Evolutionary conservation across 2,329 filamentous ascomycete genomes (phyloP).

Genomic region (Leptographium lundbergii): DNA sequence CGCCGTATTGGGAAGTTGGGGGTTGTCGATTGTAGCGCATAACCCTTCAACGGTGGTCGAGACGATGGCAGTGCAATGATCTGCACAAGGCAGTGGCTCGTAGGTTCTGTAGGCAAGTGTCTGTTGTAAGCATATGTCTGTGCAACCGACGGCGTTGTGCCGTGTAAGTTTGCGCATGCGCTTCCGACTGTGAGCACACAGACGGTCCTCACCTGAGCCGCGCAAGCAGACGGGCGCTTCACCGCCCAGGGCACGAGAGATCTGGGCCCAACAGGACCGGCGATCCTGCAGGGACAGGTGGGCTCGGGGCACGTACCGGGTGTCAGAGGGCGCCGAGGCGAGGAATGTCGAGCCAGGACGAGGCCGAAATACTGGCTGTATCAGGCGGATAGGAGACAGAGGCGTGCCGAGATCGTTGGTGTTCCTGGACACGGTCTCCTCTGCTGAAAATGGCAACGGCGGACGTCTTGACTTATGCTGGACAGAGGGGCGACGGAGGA

Average conservation of each 20-base stretch:
- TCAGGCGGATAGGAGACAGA: neutral
- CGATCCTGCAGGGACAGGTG: neutral
- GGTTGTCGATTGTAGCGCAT: conserved; percentile 1
- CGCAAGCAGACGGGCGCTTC: neutral
- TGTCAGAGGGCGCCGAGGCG: neutral
- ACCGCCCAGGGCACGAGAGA: neutral
- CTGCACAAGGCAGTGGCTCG: neutral
- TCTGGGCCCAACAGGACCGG: neutral
- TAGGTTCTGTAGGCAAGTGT: neutral
- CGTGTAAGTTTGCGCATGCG: neutral
- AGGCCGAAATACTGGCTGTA: too few relatives aligned
- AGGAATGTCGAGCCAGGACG: neutral
- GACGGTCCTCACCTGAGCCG: neutral
- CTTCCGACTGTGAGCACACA: neutral
- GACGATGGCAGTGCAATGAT: neutral
- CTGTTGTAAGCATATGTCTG: neutral
- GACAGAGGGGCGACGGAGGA: neutral
- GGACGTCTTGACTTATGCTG: neutral
- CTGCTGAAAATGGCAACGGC: neutral
- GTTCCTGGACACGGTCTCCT: neutral
- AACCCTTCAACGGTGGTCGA: neutral
- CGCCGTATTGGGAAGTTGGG: conserved; percentile 21
- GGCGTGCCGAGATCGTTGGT: neutral
- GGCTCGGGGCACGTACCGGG: neutral
- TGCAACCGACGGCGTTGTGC: neutral